Percentiles rank a stretch among this genome's conserved stretches.
phyloP scores from a whole-genome alignment of 108 stramenopile genomes.

The Nitzschia inconspicua region DNA sequence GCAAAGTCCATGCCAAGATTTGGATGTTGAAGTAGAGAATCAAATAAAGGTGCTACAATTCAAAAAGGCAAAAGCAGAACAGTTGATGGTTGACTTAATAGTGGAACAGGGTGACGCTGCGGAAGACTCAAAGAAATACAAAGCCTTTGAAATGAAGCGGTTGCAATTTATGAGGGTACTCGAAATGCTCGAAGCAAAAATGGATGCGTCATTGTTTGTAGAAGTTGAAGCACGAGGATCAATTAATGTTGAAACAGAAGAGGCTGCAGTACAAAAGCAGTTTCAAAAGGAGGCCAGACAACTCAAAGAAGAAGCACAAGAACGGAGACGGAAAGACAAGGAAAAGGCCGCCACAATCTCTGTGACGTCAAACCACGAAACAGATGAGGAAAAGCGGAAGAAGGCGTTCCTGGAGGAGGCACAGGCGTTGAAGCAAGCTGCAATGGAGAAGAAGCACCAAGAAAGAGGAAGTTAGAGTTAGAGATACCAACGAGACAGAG shows the following conservation, averaged over 20 bases:
- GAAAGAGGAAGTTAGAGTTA: neutral
- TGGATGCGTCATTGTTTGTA: too few species aligned
- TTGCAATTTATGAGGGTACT: too few species aligned
- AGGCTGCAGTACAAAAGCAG: neutral
- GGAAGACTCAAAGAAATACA: neutral
- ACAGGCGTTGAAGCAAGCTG: neutral
- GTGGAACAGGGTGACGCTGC: too few species aligned
- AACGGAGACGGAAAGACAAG: slow-evolving; percentile 1
- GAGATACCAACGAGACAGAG: too few species aligned
- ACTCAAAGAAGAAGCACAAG: slow-evolving; percentile 8
- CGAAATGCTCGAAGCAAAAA: too few species aligned
- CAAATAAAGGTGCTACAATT: too few species aligned
- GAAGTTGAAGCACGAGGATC: too few species aligned
- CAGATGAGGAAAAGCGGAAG: slow-evolving; percentile 1
- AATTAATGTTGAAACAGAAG: neutral
- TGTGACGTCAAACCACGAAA: neutral
- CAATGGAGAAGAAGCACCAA: neutral
- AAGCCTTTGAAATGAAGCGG: neutral
- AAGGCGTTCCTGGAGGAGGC: slow-evolving; percentile 9
- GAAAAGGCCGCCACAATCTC: too few species aligned
- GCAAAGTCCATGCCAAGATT: too few species aligned
- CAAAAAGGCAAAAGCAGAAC: too few species aligned
- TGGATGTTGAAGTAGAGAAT: too few species aligned
- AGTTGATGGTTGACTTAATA: too few species aligned
- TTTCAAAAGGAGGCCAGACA: neutral